These are phyloP conservation scores for Acorus gramineus DNA, from an alignment of 106 monocot genomes.

Conservation along the genomic window DNA sequence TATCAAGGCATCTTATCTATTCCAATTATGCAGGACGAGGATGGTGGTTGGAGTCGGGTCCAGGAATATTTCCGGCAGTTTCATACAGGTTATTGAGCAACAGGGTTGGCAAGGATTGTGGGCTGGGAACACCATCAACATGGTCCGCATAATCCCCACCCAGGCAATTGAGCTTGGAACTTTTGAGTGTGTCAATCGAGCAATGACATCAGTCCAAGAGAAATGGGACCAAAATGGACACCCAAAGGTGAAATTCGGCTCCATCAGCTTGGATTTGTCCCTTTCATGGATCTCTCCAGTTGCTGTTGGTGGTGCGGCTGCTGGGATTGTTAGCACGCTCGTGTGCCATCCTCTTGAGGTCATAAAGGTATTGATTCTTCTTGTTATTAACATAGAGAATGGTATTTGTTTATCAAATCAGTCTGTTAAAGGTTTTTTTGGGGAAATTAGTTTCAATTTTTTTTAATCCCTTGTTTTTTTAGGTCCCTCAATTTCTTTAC, in stretches of 20 bases:
- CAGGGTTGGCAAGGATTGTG: constrained; percentile 84
- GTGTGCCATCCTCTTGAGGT: constrained; percentile 95
- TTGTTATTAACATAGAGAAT: too few species aligned
- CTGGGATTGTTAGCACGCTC: constrained; percentile 84
- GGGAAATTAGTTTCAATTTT: too few species aligned
- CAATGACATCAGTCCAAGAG: constrained; percentile 40
- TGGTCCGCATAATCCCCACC: constrained; percentile 86
- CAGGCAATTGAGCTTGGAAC: constrained; percentile 88
- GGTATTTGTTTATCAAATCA: too few species aligned
- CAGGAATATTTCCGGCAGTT: constrained; percentile 59
- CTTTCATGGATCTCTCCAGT: constrained; percentile 73
- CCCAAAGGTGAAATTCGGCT: constrained; percentile 32
- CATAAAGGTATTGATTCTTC: constrained; percentile 46
- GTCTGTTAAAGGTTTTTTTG: too few species aligned
- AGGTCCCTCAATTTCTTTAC: too few species aligned
- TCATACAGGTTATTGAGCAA: constrained; percentile 60
- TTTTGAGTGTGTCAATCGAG: constrained; percentile 70
- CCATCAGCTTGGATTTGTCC: constrained; percentile 34
- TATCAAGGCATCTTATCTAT: background rate
- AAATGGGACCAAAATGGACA: constrained; percentile 35
- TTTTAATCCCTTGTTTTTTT: too few species aligned
- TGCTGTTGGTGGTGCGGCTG: constrained; percentile 88
- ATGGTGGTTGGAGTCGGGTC: constrained; percentile 96
- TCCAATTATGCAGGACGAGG: constrained; percentile 55
- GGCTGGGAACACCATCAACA: constrained; percentile 89